Evolutionary conservation across 78 protist genomes (phyloP).

Genomic region (Dictyostelium capitatum): DNA sequence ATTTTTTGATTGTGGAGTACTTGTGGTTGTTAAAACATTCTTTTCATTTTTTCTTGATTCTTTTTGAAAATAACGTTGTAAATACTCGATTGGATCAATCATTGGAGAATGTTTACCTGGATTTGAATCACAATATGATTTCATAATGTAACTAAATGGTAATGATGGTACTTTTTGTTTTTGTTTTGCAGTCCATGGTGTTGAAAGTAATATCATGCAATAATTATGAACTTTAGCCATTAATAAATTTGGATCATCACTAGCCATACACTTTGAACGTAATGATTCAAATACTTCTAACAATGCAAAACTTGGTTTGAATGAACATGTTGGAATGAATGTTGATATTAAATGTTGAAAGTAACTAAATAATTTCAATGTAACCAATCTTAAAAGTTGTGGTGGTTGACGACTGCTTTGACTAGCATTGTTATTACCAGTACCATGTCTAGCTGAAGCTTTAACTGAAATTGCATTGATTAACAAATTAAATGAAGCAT

Average conservation of each 20-base stretch:
- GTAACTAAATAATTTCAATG: too few species aligned
- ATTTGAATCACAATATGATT: not conserved
- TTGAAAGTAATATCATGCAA: not conserved
- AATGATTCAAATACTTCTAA: constrained; percentile 18
- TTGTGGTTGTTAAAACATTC: not conserved
- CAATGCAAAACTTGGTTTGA: constrained; percentile 30
- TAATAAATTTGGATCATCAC: not conserved
- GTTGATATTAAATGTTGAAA: too few species aligned
- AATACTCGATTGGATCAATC: not conserved
- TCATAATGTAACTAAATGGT: not conserved
- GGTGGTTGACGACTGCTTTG: too few species aligned
- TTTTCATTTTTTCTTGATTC: not conserved
- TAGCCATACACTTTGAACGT: not conserved
- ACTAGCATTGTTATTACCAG: too few species aligned
- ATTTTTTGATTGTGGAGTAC: not conserved
- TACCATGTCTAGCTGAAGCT: not conserved
- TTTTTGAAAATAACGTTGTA: not conserved
- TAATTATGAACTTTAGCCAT: not conserved
- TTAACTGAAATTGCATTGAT: not conserved
- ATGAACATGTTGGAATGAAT: not conserved
- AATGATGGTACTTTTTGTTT: constrained; percentile 13
- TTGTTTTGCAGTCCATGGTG: not conserved
- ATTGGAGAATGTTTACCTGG: not conserved
- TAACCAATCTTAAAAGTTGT: too few species aligned
- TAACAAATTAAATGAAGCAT: not conserved